These are phyloP conservation scores for Gloeopeniophorella convolvens DNA, from an alignment of 768 basidiomycete genomes.

Conservation along the genomic window DNA sequence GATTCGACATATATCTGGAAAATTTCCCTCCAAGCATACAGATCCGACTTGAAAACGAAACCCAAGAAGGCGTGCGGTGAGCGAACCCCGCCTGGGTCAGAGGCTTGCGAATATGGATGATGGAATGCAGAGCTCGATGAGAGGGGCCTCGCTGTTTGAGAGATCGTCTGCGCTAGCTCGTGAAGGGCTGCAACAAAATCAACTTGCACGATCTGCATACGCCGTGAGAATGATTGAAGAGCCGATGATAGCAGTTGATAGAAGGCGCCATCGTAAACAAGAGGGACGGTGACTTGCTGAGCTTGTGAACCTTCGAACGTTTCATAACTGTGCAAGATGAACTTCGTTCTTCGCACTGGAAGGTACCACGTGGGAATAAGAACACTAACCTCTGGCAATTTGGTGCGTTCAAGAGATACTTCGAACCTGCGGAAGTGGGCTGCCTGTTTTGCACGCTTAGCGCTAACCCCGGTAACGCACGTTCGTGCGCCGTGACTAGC, in stretches of 20 bases:
- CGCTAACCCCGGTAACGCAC: background rate
- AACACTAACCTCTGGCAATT: background rate
- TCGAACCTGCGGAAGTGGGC: background rate
- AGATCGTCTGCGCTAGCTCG: slow-evolving; percentile 39
- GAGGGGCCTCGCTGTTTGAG: slow-evolving; percentile 28
- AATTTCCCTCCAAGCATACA: slow-evolving; percentile 86
- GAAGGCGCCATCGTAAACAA: slow-evolving; percentile 76
- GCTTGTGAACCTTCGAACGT: background rate
- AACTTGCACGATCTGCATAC: slow-evolving; percentile 45
- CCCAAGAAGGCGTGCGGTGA: slow-evolving; percentile 10
- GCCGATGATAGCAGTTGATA: slow-evolving; percentile 64
- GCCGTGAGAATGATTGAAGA: slow-evolving; percentile 45
- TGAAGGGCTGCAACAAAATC: slow-evolving; percentile 43
- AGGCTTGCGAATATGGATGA: slow-evolving; percentile 28
- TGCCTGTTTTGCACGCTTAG: background rate
- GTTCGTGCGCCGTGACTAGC: background rate
- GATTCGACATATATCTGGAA: slow-evolving; percentile 83
- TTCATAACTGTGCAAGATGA: background rate
- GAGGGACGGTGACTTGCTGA: slow-evolving; percentile 64
- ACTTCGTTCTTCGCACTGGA: background rate
- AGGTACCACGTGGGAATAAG: background rate
- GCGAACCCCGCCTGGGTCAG: slow-evolving; percentile 23
- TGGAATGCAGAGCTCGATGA: slow-evolving; percentile 30
- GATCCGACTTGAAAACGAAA: slow-evolving; percentile 39
- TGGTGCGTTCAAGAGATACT: background rate